Conservation (phyloP, 2,329 filamentous ascomycete genomes). For the Aspergillus sp. region DNA sequence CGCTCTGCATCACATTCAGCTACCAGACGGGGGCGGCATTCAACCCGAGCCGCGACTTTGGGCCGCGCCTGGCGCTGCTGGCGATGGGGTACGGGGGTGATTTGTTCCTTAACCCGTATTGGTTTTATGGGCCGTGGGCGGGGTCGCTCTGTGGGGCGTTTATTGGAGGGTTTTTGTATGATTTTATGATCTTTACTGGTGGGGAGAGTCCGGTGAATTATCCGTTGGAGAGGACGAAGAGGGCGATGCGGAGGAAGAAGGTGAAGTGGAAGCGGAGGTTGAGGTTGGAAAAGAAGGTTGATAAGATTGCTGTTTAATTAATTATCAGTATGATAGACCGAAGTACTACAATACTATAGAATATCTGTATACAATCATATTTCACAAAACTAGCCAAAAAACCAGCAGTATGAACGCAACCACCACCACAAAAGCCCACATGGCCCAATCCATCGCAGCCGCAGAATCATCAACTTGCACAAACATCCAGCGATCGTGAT, state of each 20-base stretch:
- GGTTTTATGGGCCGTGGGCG: slow-evolving; percentile 48
- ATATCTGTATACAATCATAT: no score
- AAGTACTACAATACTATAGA: no score
- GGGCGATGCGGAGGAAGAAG: slow-evolving; percentile 47
- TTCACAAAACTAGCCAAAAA: no score
- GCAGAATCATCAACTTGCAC: no score
- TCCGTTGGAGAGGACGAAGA: slow-evolving; percentile 43
- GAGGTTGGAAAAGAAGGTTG: slow-evolving; percentile 21
- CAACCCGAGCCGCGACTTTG: slow-evolving; percentile 53
- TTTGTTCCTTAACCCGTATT: slow-evolving; percentile 46
- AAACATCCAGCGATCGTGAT: no score
- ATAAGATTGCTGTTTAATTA: not conserved
- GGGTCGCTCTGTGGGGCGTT: slow-evolving; percentile 41
- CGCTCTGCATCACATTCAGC: slow-evolving; percentile 38
- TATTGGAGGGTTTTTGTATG: slow-evolving; percentile 51
- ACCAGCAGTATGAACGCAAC: no score
- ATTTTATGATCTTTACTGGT: slow-evolving; percentile 52
- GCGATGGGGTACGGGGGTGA: slow-evolving; percentile 46
- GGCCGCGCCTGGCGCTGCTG: slow-evolving; percentile 48
- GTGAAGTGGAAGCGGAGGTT: slow-evolving; percentile 31
- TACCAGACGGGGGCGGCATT: slow-evolving; percentile 51
- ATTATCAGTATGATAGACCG: not conserved
- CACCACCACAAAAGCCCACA: no score
- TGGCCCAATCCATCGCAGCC: no score
- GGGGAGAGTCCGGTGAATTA: slow-evolving; percentile 55